Evolutionary conservation across 78 protist genomes (phyloP).

Genomic region (Speleostelium caveatum): DNA sequence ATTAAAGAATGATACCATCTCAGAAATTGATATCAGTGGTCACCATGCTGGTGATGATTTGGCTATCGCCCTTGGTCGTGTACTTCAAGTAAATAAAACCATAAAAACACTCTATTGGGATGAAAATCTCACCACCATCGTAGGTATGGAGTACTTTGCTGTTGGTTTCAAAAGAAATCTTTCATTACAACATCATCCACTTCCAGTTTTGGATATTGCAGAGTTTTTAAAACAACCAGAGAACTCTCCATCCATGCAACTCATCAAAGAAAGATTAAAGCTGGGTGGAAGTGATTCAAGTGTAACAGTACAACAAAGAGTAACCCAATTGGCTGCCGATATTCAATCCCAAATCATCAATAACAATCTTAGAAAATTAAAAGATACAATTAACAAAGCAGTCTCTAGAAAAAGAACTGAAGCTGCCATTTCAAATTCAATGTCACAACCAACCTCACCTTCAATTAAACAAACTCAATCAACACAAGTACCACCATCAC

Average conservation of each 20-base stretch:
- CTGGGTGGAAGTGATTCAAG: constrained; percentile 13
- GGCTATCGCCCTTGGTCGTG: constrained; percentile 68
- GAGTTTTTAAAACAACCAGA: constrained; percentile 68
- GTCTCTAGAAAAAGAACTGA: constrained; percentile 50
- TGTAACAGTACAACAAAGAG: constrained; percentile 55
- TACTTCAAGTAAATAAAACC: constrained; percentile 59
- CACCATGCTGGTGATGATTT: constrained; percentile 78
- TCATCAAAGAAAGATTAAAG: constrained; percentile 51
- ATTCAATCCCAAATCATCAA: constrained; percentile 76
- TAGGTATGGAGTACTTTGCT: constrained; percentile 71
- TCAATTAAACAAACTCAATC: not conserved
- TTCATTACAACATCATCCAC: constrained; percentile 64
- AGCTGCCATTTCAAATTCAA: constrained; percentile 58
- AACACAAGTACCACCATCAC: not conserved
- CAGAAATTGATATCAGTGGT: constrained; percentile 65
- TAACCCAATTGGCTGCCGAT: constrained; percentile 69
- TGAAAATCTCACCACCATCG: constrained; percentile 66
- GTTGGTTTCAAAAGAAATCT: constrained; percentile 59
- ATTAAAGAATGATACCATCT: constrained; percentile 65
- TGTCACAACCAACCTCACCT: constrained; percentile 1
- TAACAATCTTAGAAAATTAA: constrained; percentile 67
- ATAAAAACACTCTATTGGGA: constrained; percentile 69
- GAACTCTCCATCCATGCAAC: constrained; percentile 75
- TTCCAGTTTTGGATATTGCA: constrained; percentile 54
- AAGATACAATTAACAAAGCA: constrained; percentile 60